Percentiles rank a stretch among this genome's conserved stretches.
phyloP scores from a whole-genome alignment of 192 early-diverging fungal species.

The Chytriomyces hyalinus region DNA sequence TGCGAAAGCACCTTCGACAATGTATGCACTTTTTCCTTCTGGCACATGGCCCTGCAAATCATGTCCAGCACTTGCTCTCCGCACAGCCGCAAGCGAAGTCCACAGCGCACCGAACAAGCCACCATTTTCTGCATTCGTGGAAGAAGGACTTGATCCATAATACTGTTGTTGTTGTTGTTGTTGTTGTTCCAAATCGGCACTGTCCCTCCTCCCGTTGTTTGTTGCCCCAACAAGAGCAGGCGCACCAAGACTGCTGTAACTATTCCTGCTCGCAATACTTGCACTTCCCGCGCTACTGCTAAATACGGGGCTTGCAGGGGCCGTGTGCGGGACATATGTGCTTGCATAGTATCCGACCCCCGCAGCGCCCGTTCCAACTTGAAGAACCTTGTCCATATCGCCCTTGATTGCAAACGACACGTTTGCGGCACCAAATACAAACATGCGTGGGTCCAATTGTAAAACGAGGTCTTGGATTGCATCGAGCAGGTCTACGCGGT shows the following conservation, averaged over 20 bases:
- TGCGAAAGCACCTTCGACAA: conserved; percentile 16
- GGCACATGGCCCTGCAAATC: not conserved
- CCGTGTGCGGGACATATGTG: not conserved
- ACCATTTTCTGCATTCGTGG: not conserved
- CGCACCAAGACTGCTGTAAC: not conserved
- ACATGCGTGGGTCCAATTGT: conserved; percentile 15
- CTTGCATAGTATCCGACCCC: conserved; percentile 9
- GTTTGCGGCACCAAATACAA: conserved; percentile 10
- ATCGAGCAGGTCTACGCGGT: not conserved
- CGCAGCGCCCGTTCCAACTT: not conserved
- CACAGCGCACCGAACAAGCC: not conserved
- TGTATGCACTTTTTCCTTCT: conserved; percentile 24
- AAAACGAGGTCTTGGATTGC: conserved; percentile 19
- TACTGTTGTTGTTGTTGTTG: too few species aligned
- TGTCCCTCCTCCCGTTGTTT: not conserved
- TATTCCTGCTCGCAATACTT: not conserved
- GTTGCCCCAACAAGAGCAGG: too few species aligned
- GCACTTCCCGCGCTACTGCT: not conserved
- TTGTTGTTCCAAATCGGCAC: not conserved
- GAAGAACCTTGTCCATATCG: not conserved
- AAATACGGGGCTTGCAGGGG: not conserved
- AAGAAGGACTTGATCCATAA: not conserved
- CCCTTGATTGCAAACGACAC: conserved; percentile 3
- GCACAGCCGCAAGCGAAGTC: not conserved
- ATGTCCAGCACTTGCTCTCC: not conserved